Base-by-base conservation (phyloP, 192 early-diverging fungal species). In the Endogone sp. region DNA sequence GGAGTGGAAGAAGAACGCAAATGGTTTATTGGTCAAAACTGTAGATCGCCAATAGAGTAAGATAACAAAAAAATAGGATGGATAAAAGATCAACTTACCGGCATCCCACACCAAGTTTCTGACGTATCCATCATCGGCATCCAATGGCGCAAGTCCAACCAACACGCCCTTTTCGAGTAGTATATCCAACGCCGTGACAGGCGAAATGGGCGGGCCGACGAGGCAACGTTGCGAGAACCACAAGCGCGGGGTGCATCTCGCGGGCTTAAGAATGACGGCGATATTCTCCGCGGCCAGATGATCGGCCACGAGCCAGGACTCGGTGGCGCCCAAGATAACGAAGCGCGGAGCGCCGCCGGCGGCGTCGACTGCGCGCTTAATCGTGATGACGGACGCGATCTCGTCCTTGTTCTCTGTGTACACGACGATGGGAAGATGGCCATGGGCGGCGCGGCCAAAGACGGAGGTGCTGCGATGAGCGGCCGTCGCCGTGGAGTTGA, bases 101-200 rank as follows among this genome's bases (percentile, higher is more conserved):
- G 92, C 92, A 78, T 90, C 91, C 89, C 89, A 94, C n/a, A 90
- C 79, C 64, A 93, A 71, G 55, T 87, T 85, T 62, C 90, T 83
- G 6, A 82, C 83, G 71, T 84, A 73, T 27, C 81, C 77, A 66
- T 85, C 81, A 64, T 74, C 79, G 20, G 81, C 80, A 71, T 82
- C 83, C 3, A 74, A 65, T 9, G 79, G 82, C 29, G 82, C 81
- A 29, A 90, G 64, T 25, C 79, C 82, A 24, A 92, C 82, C 29
- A 76, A 75, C 22, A 93, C 91, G 30, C 86, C 82, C 20, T 83
- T 76, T 22, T 75, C 66, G 13, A 77, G 27, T 22, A 93, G 67
- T 24, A 88, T 68, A 32, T 86, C 83, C 24, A 86, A 62, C 10
- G 79, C 82, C 25, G 88, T 85, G 21, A 74, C 72, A 16, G 77